These are phyloP conservation scores for Aspergillus quadrilineatus DNA, from an alignment of 2,329 filamentous ascomycete genomes.

Conservation along the genomic window DNA sequence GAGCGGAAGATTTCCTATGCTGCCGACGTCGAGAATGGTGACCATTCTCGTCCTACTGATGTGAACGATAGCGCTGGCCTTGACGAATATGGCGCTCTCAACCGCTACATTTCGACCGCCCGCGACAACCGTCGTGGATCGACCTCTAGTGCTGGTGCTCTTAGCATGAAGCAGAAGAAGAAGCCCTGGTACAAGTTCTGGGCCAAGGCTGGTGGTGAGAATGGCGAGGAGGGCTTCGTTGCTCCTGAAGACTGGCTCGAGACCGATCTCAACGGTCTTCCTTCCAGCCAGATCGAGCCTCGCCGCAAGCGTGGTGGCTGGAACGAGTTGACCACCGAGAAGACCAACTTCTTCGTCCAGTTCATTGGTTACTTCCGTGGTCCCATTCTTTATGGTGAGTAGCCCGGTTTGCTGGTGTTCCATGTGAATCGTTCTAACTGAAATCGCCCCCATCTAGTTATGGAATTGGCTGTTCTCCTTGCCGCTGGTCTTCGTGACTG, in stretches of 20 bases:
- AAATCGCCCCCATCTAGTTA: conserved; percentile 45
- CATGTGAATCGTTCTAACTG: neutral
- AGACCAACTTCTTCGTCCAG: conserved; percentile 72
- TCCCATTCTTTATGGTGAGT: conserved; percentile 73
- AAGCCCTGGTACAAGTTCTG: conserved; percentile 62
- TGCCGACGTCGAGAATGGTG: conserved; percentile 45
- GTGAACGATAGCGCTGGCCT: conserved; percentile 30
- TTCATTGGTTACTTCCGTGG: conserved; percentile 74
- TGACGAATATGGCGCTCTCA: conserved; percentile 66
- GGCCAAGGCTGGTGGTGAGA: conserved; percentile 25
- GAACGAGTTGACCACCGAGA: conserved; percentile 72
- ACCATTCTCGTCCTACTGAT: conserved; percentile 34
- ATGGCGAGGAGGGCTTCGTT: conserved; percentile 38
- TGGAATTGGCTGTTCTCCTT: conserved; percentile 73
- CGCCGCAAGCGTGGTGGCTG: conserved; percentile 66
- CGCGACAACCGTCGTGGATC: conserved; percentile 57
- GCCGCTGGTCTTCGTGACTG: conserved; percentile 73
- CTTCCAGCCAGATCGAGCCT: conserved; percentile 57
- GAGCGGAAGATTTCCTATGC: conserved; percentile 48
- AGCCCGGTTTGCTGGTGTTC: neutral
- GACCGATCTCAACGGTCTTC: conserved; percentile 67
- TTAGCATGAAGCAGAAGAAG: conserved; percentile 47
- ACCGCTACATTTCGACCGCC: conserved; percentile 68
- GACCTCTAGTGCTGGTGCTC: conserved; percentile 45
- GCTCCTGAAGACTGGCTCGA: conserved; percentile 68